phyloP scores from a whole-genome alignment of 2,329 filamentous ascomycete genomes.

The Cytospora schulzeri region DNA sequence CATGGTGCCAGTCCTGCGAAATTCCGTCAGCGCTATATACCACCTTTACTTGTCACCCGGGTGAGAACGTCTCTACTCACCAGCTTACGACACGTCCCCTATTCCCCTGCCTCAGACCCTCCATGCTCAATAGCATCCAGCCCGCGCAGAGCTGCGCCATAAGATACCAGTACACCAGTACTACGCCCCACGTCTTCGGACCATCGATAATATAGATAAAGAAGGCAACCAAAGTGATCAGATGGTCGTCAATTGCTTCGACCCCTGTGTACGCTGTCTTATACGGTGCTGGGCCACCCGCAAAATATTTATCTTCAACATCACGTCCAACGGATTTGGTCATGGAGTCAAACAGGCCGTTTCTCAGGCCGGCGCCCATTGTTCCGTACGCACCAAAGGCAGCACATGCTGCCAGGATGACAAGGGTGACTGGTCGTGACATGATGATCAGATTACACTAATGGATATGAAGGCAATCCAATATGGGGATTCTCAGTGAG shows the following conservation, averaged over 20 bases:
- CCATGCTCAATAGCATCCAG: conserved; percentile 28
- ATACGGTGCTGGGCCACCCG: conserved; percentile 23
- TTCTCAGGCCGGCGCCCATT: conserved; percentile 1
- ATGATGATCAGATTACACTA: conserved; percentile 1
- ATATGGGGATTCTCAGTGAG: not conserved
- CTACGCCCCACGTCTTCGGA: conserved; percentile 24
- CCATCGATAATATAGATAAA: conserved; percentile 27
- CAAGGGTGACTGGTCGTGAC: conserved; percentile 3
- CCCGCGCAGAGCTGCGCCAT: conserved; percentile 27
- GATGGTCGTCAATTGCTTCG: conserved; percentile 16
- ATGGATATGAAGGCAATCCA: not conserved
- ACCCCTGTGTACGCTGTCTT: conserved; percentile 26
- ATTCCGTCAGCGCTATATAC: not conserved
- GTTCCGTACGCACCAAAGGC: conserved; percentile 26
- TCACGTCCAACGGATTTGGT: not conserved
- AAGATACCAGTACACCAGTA: conserved; percentile 26
- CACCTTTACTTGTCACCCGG: too few species aligned
- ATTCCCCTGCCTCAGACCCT: conserved; percentile 30
- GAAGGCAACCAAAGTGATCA: conserved; percentile 22
- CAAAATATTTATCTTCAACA: conserved; percentile 9
- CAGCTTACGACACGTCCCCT: conserved; percentile 28
- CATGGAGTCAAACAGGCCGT: conserved; percentile 18
- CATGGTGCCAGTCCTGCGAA: conserved; percentile 28
- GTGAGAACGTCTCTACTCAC: conserved; percentile 22
- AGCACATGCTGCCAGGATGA: conserved; percentile 17